phyloP scores from a whole-genome alignment of 2,329 filamentous ascomycete genomes.

The Fusarium verrucosum region DNA sequence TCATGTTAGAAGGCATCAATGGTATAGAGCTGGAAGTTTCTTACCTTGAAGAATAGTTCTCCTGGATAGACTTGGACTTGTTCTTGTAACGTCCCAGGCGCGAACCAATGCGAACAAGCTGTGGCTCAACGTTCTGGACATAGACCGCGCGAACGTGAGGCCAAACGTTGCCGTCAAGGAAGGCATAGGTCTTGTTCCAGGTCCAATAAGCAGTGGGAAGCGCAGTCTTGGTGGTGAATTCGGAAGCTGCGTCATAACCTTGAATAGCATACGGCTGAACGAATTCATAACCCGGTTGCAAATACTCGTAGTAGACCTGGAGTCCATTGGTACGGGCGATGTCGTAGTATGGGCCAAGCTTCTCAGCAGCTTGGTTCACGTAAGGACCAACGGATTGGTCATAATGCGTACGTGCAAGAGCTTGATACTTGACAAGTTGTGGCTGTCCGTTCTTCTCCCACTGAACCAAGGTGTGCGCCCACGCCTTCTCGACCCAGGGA shows the following conservation, averaged over 20 bases:
- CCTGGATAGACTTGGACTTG: constrained; percentile 47
- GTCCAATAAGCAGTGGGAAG: constrained; percentile 77
- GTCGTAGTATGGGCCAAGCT: constrained; percentile 76
- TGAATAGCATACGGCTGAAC: constrained; percentile 77
- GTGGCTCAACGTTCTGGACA: constrained; percentile 91
- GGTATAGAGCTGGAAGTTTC: neutral
- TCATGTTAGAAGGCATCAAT: constrained; percentile 4
- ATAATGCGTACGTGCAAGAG: constrained; percentile 71
- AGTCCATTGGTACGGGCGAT: constrained; percentile 69
- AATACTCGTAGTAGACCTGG: constrained; percentile 74
- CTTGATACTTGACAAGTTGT: constrained; percentile 72
- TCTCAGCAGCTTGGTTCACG: constrained; percentile 67
- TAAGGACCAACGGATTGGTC: constrained; percentile 76
- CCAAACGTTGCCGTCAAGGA: constrained; percentile 81
- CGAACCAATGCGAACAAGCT: constrained; percentile 90
- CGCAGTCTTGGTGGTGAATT: constrained; percentile 73
- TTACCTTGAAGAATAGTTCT: constrained; percentile 31
- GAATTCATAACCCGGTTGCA: constrained; percentile 80
- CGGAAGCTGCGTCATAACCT: constrained; percentile 72
- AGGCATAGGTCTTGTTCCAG: constrained; percentile 73
- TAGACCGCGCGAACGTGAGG: constrained; percentile 84
- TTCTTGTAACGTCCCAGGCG: constrained; percentile 79
- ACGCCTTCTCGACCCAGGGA: constrained; percentile 74
- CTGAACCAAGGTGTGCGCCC: constrained; percentile 71
- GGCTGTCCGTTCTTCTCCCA: constrained; percentile 85